A percentile compares a stretch with the other conserved stretches of the same genome.
Conservation (phyloP, 768 basidiomycete genomes). For the Harrya chromipes region DNA sequence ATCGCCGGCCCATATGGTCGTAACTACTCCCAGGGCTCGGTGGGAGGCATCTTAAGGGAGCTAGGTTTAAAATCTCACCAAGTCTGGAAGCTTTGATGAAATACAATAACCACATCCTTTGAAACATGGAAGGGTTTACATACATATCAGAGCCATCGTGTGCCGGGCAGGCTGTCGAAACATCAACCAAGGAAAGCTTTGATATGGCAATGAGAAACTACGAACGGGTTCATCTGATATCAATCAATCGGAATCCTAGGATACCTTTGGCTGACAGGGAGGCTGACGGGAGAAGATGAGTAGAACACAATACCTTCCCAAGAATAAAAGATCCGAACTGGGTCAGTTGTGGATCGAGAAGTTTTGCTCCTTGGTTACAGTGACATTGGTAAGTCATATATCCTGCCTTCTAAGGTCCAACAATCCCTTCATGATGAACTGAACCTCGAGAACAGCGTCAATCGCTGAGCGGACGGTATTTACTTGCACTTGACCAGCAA, state of each 20-base stretch:
- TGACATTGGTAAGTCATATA: slow-evolving; percentile 34
- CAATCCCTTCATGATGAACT: slow-evolving; percentile 80
- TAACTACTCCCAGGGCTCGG: slow-evolving; percentile 69
- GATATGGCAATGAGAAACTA: too few species aligned
- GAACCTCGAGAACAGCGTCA: slow-evolving; percentile 77
- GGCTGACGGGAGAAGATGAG: too few species aligned
- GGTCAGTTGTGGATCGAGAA: background rate
- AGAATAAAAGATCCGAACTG: too few species aligned
- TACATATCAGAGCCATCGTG: too few species aligned
- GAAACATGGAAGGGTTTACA: background rate
- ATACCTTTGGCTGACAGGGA: too few species aligned
- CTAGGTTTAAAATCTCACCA: slow-evolving; percentile 60
- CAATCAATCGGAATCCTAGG: too few species aligned
- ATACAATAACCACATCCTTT: background rate
- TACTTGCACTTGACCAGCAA: slow-evolving; percentile 44
- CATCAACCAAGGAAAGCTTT: too few species aligned
- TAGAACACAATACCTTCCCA: background rate
- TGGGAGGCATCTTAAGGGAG: slow-evolving; percentile 64
- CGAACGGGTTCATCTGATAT: too few species aligned
- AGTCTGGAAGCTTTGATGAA: slow-evolving; percentile 61
- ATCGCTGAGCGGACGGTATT: slow-evolving; percentile 68
- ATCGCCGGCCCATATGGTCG: slow-evolving; percentile 76
- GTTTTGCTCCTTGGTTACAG: background rate
- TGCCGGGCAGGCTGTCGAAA: too few species aligned
- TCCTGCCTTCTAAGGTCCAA: slow-evolving; percentile 76